A percentile compares a stretch with the other conserved stretches of the same genome.
Conservation (phyloP, 176 grass and related monocot genomes). For the Coix lacrymajobi region DNA sequence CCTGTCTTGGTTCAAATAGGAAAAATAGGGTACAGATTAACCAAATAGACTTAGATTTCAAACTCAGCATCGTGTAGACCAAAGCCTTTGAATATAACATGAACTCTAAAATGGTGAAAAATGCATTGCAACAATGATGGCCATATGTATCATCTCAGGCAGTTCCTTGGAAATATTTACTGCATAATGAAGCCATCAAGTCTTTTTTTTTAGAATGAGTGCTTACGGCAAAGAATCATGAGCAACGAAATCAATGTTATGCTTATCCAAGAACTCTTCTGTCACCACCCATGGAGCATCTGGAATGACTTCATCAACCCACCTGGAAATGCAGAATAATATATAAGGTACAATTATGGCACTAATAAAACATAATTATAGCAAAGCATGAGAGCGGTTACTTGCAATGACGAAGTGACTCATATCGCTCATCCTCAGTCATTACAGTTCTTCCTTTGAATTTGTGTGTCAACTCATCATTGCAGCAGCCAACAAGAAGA, state of each 20-base stretch:
- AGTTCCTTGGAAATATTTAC: slow-evolving; percentile 8
- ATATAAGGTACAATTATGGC: not conserved
- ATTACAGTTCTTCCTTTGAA: slow-evolving; percentile 90
- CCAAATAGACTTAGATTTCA: slow-evolving; percentile 9
- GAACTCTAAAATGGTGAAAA: slow-evolving; percentile 7
- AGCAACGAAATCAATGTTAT: slow-evolving; percentile 86
- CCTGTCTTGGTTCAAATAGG: slow-evolving; percentile 49
- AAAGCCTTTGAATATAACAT: not conserved
- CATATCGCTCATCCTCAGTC: slow-evolving; percentile 76
- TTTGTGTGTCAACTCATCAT: slow-evolving; percentile 77
- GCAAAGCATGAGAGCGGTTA: slow-evolving; percentile 32
- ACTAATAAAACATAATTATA: not conserved
- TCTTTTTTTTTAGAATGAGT: slow-evolving; percentile 18
- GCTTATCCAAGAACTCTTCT: slow-evolving; percentile 76
- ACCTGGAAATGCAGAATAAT: slow-evolving; percentile 41
- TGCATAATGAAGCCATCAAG: not conserved
- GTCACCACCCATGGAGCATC: slow-evolving; percentile 91
- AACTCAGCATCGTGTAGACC: not conserved
- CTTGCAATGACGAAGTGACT: slow-evolving; percentile 97
- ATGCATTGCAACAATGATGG: not conserved
- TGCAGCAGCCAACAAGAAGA: slow-evolving; percentile 85
- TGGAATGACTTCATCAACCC: slow-evolving; percentile 97
- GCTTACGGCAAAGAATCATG: slow-evolving; percentile 94
- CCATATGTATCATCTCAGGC: slow-evolving; percentile 5
- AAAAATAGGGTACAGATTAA: slow-evolving; percentile 15